phyloP scores from a whole-genome alignment of 805 yeast species.

The Teunomyces kruisii region DNA sequence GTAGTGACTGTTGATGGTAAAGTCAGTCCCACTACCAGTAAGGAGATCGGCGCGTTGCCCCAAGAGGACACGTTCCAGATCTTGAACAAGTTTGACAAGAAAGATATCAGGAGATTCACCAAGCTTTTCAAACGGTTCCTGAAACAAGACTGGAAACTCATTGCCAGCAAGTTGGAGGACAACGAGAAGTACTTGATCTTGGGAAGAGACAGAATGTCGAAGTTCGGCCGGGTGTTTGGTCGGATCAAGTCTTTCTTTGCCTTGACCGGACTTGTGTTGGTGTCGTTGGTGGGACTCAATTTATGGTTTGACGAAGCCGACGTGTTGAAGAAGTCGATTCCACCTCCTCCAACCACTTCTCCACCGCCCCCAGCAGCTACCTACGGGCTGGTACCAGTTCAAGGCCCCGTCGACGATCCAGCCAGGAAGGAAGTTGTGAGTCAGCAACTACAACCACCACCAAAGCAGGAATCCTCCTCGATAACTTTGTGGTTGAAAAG shows the following conservation, averaged over 20 bases:
- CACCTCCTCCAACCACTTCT: neutral
- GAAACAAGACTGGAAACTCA: slow-evolving; percentile 50
- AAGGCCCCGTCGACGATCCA: neutral
- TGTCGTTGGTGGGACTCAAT: slow-evolving; percentile 23
- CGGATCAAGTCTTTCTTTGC: slow-evolving; percentile 23
- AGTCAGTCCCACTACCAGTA: slow-evolving; percentile 26
- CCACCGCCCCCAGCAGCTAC: neutral
- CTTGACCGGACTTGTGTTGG: slow-evolving; percentile 24
- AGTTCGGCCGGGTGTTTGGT: slow-evolving; percentile 3
- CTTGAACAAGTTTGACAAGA: slow-evolving; percentile 34
- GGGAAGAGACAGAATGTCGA: slow-evolving; percentile 5
- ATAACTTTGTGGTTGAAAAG: neutral
- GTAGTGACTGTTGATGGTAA: slow-evolving; percentile 37
- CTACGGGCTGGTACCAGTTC: neutral
- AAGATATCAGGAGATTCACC: slow-evolving; percentile 33
- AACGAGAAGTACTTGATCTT: slow-evolving; percentile 11
- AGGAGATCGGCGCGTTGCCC: slow-evolving; percentile 41
- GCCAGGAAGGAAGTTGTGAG: neutral
- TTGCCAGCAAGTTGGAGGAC: slow-evolving; percentile 44
- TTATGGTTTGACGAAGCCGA: slow-evolving; percentile 18
- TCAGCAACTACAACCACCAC: neutral
- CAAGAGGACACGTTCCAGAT: slow-evolving; percentile 44
- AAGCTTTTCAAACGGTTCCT: slow-evolving; percentile 43
- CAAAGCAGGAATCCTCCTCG: neutral
- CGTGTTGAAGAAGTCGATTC: neutral